These are phyloP conservation scores for Exophiala alcalophila DNA, from an alignment of 2,329 filamentous ascomycete species.

Conservation along the genomic window DNA sequence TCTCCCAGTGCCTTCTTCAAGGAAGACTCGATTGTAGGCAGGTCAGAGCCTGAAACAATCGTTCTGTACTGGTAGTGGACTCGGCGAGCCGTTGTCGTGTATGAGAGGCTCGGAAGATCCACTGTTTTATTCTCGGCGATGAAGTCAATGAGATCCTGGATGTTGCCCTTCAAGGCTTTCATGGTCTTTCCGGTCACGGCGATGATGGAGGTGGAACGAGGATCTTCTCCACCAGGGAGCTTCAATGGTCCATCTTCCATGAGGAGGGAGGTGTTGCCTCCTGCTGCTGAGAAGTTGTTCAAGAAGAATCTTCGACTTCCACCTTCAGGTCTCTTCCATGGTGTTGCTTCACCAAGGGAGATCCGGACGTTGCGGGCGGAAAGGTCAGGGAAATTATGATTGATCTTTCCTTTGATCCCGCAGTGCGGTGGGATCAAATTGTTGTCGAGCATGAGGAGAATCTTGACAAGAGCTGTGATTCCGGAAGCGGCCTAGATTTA, in stretches of 20 bases:
- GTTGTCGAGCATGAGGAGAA: constrained; percentile 61
- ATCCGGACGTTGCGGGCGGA: constrained; percentile 44
- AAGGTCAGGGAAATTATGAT: constrained; percentile 43
- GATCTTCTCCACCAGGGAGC: constrained; percentile 41
- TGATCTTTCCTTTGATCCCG: constrained; percentile 58
- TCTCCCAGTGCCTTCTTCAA: constrained; percentile 28
- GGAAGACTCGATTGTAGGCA: constrained; percentile 24
- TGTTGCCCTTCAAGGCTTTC: constrained; percentile 48
- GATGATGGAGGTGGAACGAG: constrained; percentile 55
- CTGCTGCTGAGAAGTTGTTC: constrained; percentile 70
- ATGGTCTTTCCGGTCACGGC: constrained; percentile 54
- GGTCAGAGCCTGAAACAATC: constrained; percentile 30
- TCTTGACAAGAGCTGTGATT: constrained; percentile 55
- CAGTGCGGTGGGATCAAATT: constrained; percentile 60
- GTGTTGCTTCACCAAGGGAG: constrained; percentile 46
- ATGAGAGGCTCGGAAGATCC: constrained; percentile 55
- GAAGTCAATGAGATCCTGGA: constrained; percentile 51
- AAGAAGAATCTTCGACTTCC: constrained; percentile 46
- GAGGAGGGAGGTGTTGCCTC: constrained; percentile 61
- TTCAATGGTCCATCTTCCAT: constrained; percentile 38
- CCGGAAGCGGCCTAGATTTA: constrained; percentile 22
- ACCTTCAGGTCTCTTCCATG: constrained; percentile 36
- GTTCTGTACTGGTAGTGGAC: constrained; percentile 51
- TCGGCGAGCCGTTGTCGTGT: constrained; percentile 62
- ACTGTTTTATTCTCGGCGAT: constrained; percentile 50